These are phyloP conservation scores for Candida methanosorbosa DNA, from an alignment of 805 yeast species.

Conservation along the genomic window DNA sequence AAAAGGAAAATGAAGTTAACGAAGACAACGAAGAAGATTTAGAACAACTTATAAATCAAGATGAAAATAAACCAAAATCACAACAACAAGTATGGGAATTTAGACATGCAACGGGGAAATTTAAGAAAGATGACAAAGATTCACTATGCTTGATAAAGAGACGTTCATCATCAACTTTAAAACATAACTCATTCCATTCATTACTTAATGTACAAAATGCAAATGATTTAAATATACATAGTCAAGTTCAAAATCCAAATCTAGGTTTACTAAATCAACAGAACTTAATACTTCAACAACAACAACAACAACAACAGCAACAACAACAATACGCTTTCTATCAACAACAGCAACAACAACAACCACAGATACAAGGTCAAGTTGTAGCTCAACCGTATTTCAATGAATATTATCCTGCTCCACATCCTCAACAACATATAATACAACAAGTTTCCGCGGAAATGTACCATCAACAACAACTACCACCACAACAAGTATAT, in stretches of 20 bases:
- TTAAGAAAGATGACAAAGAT: constrained; percentile 37
- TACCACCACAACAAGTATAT: too few species aligned
- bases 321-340: constrained; percentile 1
- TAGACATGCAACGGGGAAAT: constrained; percentile 42
- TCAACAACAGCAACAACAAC: constrained; percentile 4
- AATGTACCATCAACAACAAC: constrained; percentile 9
- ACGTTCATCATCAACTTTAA: constrained; percentile 31
- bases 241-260: constrained; percentile 1
- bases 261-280: constrained; percentile 8
- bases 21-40: constrained; percentile 1
- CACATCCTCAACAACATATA: too few species aligned
- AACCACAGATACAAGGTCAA: too few species aligned
- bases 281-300: constrained; percentile 1
- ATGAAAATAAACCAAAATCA: too few species aligned
- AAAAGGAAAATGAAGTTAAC: constrained; percentile 1
- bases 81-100: constrained; percentile 43
- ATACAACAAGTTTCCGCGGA: constrained; percentile 7
- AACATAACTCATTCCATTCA: constrained; percentile 3
- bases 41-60: constrained; percentile 4
- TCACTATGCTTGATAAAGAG: constrained; percentile 38
- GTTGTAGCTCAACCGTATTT: too few species aligned
- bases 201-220: background rate
- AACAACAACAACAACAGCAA: constrained; percentile 4
- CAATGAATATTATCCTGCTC: too few species aligned
- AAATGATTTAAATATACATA: background rate